A percentile compares a stretch with the other conserved stretches of the same genome.
Conservation (phyloP, 345 rosid genomes). For the Tarenaya hassleriana region DNA sequence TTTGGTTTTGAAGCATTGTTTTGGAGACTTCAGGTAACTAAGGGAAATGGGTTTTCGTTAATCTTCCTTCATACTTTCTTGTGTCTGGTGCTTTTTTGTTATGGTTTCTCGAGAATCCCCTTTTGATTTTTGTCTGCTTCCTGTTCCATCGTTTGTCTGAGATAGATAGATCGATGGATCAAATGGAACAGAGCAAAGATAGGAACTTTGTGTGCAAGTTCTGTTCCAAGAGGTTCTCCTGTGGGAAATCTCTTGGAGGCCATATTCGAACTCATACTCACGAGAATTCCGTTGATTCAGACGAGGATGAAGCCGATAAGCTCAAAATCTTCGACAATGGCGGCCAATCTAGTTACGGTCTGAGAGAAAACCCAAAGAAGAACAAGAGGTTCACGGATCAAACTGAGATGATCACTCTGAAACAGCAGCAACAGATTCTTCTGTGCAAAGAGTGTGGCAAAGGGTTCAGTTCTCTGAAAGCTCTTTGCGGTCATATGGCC, state of each 20-base stretch:
- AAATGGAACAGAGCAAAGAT: conserved; percentile 53
- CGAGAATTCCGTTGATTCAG: conserved; percentile 34
- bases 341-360: conserved; percentile 50
- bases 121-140: conserved; percentile 14
- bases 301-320: conserved; percentile 34
- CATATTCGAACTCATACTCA: conserved; percentile 80
- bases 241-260: conserved; percentile 88
- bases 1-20: conserved; percentile 28
- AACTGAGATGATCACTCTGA: conserved; percentile 23
- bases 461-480: conserved; percentile 73
- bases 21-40: conserved; percentile 33
- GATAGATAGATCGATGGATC: conserved; percentile 17
- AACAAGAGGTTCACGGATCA: conserved; percentile 51
- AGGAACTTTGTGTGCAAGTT: conserved; percentile 66
- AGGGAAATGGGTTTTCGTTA: conserved; percentile 20
- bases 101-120: no score
- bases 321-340: conserved; percentile 38
- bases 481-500: conserved; percentile 94
- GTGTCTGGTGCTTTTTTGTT: background rate
- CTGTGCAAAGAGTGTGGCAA: conserved; percentile 81
- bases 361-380: conserved; percentile 67
- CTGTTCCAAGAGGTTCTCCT: conserved; percentile 64
- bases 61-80: conserved; percentile 17
- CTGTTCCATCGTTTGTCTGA: conserved; percentile 19
- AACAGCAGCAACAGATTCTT: conserved; percentile 33